A percentile compares a stretch with the other conserved stretches of the same genome.
phyloP scores from a whole-genome alignment of 352 stramenopile species.

The Pythium monospermum region DNA sequence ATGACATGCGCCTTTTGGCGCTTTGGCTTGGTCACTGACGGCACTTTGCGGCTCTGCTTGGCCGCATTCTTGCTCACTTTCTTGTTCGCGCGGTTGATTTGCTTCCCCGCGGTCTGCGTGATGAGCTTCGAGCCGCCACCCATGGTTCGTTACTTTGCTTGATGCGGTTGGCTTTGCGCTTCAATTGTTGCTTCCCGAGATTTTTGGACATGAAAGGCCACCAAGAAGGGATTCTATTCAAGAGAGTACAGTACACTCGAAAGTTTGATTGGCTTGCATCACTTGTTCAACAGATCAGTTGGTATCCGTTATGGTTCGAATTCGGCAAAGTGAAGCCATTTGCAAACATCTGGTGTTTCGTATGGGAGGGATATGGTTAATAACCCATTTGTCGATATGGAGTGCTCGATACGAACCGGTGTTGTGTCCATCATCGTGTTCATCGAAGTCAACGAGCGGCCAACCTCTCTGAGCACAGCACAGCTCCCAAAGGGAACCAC shows the following conservation, averaged over 20 bases:
- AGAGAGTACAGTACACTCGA: conserved; percentile 7
- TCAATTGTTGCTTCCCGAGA: conserved; percentile 23
- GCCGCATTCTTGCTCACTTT: conserved; percentile 63
- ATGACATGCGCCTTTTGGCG: conserved; percentile 76
- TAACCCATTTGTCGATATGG: not conserved
- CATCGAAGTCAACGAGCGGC: conserved; percentile 6
- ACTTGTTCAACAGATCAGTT: conserved; percentile 11
- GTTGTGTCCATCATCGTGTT: conserved; percentile 20
- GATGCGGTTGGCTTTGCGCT: conserved; percentile 3
- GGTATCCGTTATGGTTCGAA: conserved; percentile 16
- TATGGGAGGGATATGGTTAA: too few species aligned
- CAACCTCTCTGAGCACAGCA: conserved; percentile 3
- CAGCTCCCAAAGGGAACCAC: not conserved
- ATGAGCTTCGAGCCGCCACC: conserved; percentile 59
- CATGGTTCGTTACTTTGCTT: conserved; percentile 29
- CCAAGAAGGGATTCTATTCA: conserved; percentile 12
- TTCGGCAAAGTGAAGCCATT: not conserved
- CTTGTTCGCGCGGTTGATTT: conserved; percentile 53
- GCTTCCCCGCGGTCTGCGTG: conserved; percentile 64
- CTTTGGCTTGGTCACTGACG: conserved; percentile 67
- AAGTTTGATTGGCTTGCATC: conserved; percentile 27
- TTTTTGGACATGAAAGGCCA: conserved; percentile 22
- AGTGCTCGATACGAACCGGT: conserved; percentile 11
- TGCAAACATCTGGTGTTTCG: not conserved
- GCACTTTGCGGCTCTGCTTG: conserved; percentile 74